Base-by-base conservation (phyloP, 306 rosid species). In the Aeschynomene evenia region DNA sequence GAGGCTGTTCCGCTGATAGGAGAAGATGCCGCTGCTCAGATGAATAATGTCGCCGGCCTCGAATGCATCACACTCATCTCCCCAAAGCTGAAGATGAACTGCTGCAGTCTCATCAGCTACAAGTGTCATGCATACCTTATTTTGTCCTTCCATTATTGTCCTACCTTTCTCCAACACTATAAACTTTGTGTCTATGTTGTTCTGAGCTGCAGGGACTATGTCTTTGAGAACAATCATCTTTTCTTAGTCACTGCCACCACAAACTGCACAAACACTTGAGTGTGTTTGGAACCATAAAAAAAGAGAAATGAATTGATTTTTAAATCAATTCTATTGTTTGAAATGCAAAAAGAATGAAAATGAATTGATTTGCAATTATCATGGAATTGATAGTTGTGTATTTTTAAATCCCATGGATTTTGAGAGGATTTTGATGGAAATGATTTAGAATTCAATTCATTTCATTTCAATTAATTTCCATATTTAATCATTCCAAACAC, bases 61-160 rank as follows among this genome's bases (percentile, higher is more conserved):
- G 0, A 89, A 78, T 2, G 75, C 82, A 2, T 84, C 78, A 2
- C 95, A 87, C 78, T 92, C 95, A 9, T 84, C 81, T n/a, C 87
- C 92, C 96, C 95, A 92, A 21, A 92, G 79, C 83, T 87, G 95
- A 68, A 87, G 79, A 80, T 89, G 98, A 68, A 88, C 88, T 0
- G 93, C 81, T 0, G 91, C 95, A 0, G 94, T 89, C 58, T 85
- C 91, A 12, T 92, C 92, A 0, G 86, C 95, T 61, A 78, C 96
- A 0, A 83, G 86, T 0, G 88, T 87, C 73, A 84, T 31, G 62
- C 98, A 88, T 22, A 75, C 58, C 80, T 73, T 83, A 72, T 76
- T 83, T 39, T 85, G 86, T 43, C 87, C 86, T 76, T 88, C 96
- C 4, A 65, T 1, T 21, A 80, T 59, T n/a, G 45, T 37, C 76